Evolutionary conservation across 2,329 filamentous ascomycete genomes (phyloP), one percentile per base, ranked within the genome.

Genomic region (Penicillium vulpinum): DNA sequence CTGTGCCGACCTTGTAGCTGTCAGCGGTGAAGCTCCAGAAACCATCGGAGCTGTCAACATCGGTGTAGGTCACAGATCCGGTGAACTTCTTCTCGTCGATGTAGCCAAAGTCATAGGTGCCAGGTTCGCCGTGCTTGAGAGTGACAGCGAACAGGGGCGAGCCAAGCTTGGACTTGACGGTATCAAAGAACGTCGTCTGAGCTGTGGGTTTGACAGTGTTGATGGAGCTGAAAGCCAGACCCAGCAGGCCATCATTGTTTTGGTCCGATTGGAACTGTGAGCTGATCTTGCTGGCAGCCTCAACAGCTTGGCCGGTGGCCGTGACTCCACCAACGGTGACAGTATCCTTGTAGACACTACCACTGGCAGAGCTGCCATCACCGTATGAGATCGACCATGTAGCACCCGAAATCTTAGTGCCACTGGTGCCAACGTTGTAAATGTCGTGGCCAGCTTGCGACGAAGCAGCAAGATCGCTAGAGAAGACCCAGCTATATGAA

Each of bases 331-430:
- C 87, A 26, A 90, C 80, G 22, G 77, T 76, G 40, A 90, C 87
- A 46, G 78, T 83, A 70, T 90, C 88, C 29, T 78, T 80, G 73
- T 87, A 89, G 53, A 90, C 87, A 47, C 81, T 80, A 40, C 88
- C 88, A 44, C 73, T 78, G 18, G 88, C 88, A 38, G 79, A 79
- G 43, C 83, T 85, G 15, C 85, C 84, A 62, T 90, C 88, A 24
- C 85, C 87, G 64, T 90, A 90, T 16, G 69, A 74, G 66, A 89
- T 86, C 7, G 73, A 71, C 86, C 86, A 90, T 24, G 73, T 79
- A 60, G 78, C 75, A 22, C 82, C 83, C 2, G 59, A 60, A 48
- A 85, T 63, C 43, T 77, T 70, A 60, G 78, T 79, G 45, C 75
- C 75, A 2, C 77, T 80, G 7, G 56, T 70, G 26, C 80, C 78